Conservation (phyloP, 768 basidiomycete species). For the Rhodocollybia butyracea region DNA sequence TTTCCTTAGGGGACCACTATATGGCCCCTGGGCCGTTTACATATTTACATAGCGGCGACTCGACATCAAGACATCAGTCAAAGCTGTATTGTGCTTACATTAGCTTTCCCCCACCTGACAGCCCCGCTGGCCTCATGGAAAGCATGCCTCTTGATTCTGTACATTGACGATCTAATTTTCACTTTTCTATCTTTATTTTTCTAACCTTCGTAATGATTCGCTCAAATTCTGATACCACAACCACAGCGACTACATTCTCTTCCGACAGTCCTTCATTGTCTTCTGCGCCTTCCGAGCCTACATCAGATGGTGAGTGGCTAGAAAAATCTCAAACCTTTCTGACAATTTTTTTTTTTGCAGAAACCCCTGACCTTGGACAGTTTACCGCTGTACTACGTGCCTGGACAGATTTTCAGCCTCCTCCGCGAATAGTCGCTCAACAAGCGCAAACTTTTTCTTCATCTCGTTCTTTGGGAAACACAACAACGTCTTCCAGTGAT, state of each 20-base stretch:
- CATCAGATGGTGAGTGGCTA: constrained; percentile 29
- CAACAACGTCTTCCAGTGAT: constrained; percentile 26
- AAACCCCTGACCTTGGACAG: constrained; percentile 63
- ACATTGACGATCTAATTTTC: constrained; percentile 8
- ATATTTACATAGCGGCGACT: no score
- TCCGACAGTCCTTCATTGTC: no score
- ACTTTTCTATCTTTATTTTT: constrained; percentile 7
- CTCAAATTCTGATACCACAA: constrained; percentile 32
- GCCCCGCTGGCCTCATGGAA: neutral
- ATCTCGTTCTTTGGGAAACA: constrained; percentile 20
- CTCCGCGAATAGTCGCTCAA: constrained; percentile 28
- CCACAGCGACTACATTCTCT: constrained; percentile 25
- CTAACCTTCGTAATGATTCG: constrained; percentile 22
- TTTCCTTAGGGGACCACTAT: no score
- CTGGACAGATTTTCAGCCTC: constrained; percentile 52
- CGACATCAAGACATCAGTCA: neutral
- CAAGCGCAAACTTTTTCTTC: constrained; percentile 28
- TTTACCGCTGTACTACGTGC: constrained; percentile 71
- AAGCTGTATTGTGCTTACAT: neutral
- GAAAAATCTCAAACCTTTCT: neutral
- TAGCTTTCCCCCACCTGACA: neutral
- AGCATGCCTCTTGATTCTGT: constrained; percentile 9
- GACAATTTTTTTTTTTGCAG: neutral
- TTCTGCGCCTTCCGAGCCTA: constrained; percentile 31
- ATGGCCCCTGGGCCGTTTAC: no score